phyloP scores from a whole-genome alignment of 2,329 filamentous ascomycete genomes.

The Penicillium digitatum region DNA sequence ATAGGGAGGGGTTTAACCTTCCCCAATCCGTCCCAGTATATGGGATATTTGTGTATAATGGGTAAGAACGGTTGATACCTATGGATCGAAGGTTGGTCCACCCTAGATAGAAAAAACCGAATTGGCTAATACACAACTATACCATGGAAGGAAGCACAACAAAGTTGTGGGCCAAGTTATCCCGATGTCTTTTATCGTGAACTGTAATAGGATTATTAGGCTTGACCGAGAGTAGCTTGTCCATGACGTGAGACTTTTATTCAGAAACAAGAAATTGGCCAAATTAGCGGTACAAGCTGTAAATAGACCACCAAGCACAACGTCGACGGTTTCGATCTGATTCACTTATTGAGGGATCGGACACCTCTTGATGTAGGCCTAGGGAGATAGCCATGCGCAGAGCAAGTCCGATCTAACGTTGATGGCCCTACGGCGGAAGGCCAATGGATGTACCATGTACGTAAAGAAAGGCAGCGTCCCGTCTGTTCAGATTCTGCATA shows the following conservation, averaged over 20 bases:
- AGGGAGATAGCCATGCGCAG: constrained; percentile 56
- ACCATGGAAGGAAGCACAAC: constrained; percentile 16
- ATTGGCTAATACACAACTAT: background rate
- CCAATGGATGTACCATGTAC: constrained; percentile 19
- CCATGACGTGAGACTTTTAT: background rate
- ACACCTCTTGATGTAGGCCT: constrained; percentile 54
- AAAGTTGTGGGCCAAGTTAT: constrained; percentile 36
- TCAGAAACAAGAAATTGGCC: background rate
- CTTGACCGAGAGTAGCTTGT: constrained; percentile 50
- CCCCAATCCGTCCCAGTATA: constrained; percentile 50
- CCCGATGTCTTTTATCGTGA: constrained; percentile 52
- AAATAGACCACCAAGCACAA: constrained; percentile 56
- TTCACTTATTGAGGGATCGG: constrained; percentile 39
- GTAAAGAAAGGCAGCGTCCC: constrained; percentile 55
- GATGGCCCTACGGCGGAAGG: constrained; percentile 3
- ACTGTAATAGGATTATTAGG: constrained; percentile 55
- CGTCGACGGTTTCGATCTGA: constrained; percentile 49
- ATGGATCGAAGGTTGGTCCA: constrained; percentile 27
- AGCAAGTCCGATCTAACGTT: constrained; percentile 47
- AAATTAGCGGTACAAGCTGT: constrained; percentile 50
- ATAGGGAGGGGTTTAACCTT: constrained; percentile 20
- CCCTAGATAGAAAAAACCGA: constrained; percentile 11
- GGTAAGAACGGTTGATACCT: constrained; percentile 48
- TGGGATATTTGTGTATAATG: constrained; percentile 53
- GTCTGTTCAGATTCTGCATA: constrained; percentile 55